Evolutionary conservation across 2,329 filamentous ascomycete genomes (phyloP).

Genomic region (Sarocladiaceae sp.): DNA sequence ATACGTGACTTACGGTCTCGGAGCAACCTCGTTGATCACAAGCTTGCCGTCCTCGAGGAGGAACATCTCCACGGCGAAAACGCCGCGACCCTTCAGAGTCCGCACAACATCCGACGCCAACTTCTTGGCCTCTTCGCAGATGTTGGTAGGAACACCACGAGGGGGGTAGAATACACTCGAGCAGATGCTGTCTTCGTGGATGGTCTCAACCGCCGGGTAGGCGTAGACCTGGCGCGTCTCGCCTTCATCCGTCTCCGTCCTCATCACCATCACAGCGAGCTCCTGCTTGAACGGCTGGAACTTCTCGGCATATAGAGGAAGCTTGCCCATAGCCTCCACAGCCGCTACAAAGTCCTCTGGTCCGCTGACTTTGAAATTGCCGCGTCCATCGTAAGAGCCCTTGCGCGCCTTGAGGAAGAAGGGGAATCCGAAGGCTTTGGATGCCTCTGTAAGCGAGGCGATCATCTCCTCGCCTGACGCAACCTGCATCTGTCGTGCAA

Average conservation of each 20-base stretch:
- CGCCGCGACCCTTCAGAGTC: slow-evolving; percentile 78
- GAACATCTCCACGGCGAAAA: slow-evolving; percentile 97
- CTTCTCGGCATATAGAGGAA: slow-evolving; percentile 81
- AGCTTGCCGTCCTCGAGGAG: slow-evolving; percentile 64
- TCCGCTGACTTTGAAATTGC: slow-evolving; percentile 48
- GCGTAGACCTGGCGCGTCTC: slow-evolving; percentile 50
- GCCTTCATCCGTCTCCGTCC: slow-evolving; percentile 64
- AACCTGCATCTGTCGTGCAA: slow-evolving; percentile 64
- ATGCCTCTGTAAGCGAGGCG: slow-evolving; percentile 57
- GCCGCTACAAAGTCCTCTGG: slow-evolving; percentile 52
- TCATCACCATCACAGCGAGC: slow-evolving; percentile 89
- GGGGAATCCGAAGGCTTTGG: slow-evolving; percentile 65
- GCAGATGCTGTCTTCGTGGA: slow-evolving; percentile 94
- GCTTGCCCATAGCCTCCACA: slow-evolving; percentile 58
- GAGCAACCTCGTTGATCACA: slow-evolving; percentile 81
- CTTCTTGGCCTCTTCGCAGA: slow-evolving; percentile 61
- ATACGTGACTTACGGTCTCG: slow-evolving; percentile 39
- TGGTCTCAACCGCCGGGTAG: slow-evolving; percentile 87
- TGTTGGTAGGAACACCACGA: slow-evolving; percentile 55
- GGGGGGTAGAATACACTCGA: slow-evolving; percentile 86
- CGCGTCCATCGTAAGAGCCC: slow-evolving; percentile 86
- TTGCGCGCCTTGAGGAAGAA: slow-evolving; percentile 90
- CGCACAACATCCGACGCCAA: slow-evolving; percentile 74
- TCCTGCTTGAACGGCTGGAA: slow-evolving; percentile 83
- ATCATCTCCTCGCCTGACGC: slow-evolving; percentile 46